These are phyloP conservation scores for Ascomycota sp. DNA, from an alignment of 2,329 filamentous ascomycete genomes.

Conservation along the genomic window DNA sequence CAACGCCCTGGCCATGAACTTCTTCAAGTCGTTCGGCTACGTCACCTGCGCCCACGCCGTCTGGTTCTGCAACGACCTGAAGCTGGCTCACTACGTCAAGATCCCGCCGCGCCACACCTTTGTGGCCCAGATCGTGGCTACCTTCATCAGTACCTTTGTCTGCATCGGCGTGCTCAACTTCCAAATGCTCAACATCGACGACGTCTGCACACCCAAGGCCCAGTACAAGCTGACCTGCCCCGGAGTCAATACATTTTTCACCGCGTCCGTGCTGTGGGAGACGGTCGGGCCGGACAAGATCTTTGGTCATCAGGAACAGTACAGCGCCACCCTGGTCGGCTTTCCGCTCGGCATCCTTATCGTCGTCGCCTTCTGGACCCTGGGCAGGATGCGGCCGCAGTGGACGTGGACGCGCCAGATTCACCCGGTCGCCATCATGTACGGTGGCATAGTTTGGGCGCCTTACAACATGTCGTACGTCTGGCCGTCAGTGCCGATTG, in stretches of 20 bases:
- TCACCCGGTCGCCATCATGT: constrained; percentile 26
- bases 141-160: constrained; percentile 29
- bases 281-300: constrained; percentile 29
- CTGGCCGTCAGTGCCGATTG: constrained; percentile 30
- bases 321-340: constrained; percentile 24
- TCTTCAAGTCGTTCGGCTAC: constrained; percentile 31
- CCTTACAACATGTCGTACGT: constrained; percentile 31
- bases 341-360: constrained; percentile 28
- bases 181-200: constrained; percentile 26
- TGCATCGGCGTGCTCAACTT: constrained; percentile 27
- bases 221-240: constrained; percentile 29
- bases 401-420: constrained; percentile 21
- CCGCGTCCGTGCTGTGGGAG: constrained; percentile 33
- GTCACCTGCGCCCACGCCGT: constrained; percentile 30
- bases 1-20: constrained; percentile 31
- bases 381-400: constrained; percentile 19
- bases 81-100: constrained; percentile 35
- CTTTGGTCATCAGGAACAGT: constrained; percentile 26
- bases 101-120: constrained; percentile 41
- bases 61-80: constrained; percentile 26
- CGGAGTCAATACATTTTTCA: constrained; percentile 34
- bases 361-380: constrained; percentile 19
- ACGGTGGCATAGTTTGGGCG: constrained; percentile 23
- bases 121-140: constrained; percentile 35
- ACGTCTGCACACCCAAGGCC: constrained; percentile 26